A percentile compares a stretch with the other conserved stretches of the same genome.
These are phyloP conservation scores for Eucalyptus pumila DNA, from an alignment of 345 rosid genomes.

Conservation along the genomic window DNA sequence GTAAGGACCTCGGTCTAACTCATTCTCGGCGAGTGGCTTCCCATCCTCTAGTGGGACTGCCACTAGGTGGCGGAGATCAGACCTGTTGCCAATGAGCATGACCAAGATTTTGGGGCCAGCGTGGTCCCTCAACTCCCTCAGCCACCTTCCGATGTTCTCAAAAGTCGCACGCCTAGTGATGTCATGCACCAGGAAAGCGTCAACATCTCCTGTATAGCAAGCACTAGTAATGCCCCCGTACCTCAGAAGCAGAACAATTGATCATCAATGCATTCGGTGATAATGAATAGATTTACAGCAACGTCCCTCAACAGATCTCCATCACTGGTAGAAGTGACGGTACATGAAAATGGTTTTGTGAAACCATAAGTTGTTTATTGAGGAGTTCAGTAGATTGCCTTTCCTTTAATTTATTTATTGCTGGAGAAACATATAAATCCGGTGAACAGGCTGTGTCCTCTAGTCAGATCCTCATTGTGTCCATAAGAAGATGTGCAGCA, in stretches of 20 bases:
- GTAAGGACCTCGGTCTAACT: conserved; percentile 25
- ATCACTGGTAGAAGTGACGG: not conserved
- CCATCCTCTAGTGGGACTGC: conserved; percentile 31
- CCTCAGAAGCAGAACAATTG: conserved; percentile 1
- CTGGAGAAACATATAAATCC: not conserved
- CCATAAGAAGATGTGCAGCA: not conserved
- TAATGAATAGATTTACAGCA: not conserved
- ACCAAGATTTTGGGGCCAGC: conserved; percentile 35
- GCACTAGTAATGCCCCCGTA: conserved; percentile 44
- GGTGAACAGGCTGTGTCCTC: not conserved
- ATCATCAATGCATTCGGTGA: not conserved
- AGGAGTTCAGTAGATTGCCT: not conserved
- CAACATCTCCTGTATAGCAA: conserved; percentile 38
- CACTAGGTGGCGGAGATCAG: conserved; percentile 37
- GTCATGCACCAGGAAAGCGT: conserved; percentile 39
- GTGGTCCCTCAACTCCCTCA: conserved; percentile 36
- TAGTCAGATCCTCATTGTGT: not conserved
- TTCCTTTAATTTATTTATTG: not conserved
- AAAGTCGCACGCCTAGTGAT: conserved; percentile 34
- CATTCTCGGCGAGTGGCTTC: conserved; percentile 24
- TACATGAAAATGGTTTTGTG: not conserved
- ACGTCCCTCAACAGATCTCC: not conserved
- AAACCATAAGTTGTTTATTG: not conserved
- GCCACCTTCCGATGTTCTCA: conserved; percentile 30
- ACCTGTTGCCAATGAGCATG: conserved; percentile 44